These are phyloP conservation scores for Gigaspora rosea DNA, from an alignment of 192 early-diverging fungal genomes.

Conservation along the genomic window DNA sequence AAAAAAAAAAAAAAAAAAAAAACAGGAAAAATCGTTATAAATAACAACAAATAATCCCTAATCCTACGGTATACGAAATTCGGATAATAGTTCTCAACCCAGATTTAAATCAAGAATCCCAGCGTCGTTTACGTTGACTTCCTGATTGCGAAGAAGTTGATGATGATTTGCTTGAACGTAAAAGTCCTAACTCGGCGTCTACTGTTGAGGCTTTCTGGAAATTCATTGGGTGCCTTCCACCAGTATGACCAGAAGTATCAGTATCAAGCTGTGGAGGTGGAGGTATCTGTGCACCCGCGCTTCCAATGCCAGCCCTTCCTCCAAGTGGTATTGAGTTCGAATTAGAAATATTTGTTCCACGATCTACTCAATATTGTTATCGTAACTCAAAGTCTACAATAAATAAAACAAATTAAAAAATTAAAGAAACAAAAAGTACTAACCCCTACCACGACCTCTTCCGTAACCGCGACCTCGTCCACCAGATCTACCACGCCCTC, in stretches of 20 bases:
- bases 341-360: conserved; percentile 6
- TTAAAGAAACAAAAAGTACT: neutral
- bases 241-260: neutral
- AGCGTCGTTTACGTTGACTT: conserved; percentile 21
- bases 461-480: conserved; percentile 54
- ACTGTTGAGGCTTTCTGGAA: conserved; percentile 30
- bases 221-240: conserved; percentile 14
- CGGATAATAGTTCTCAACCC: too few species aligned
- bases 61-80: too few species aligned
- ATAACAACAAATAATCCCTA: neutral
- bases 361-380: neutral
- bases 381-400: neutral
- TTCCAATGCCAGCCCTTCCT: conserved; percentile 9
- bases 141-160: neutral
- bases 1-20: neutral
- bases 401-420: neutral
- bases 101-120: conserved; percentile 9
- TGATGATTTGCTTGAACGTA: conserved; percentile 12
- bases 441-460: conserved; percentile 40
- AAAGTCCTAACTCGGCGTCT: conserved; percentile 13
- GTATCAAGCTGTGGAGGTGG: conserved; percentile 18
- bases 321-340: conserved; percentile 27
- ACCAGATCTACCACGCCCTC: conserved; percentile 37
- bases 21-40: neutral
- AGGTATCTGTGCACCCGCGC: conserved; percentile 13